Evolutionary conservation across 805 yeast genomes (phyloP), one percentile per base, ranked within the genome.

Genomic region (Diddensiella caesifluorescens): DNA sequence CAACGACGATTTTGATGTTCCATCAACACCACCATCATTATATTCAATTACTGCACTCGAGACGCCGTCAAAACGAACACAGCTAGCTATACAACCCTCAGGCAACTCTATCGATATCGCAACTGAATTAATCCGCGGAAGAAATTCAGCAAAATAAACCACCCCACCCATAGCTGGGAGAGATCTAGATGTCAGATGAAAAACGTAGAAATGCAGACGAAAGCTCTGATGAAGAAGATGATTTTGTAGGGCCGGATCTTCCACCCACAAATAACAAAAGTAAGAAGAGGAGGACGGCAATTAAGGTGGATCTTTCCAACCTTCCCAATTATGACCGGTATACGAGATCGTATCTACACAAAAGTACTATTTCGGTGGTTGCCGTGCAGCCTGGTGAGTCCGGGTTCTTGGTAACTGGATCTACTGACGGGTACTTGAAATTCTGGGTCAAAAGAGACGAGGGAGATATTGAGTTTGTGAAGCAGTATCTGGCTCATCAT

Each of bases 341-440:
- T 32, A 47, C 55, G 4, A 38, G 45, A 23, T 57, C 62, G 5
- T 55, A 39, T 40, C 47, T 49, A 53, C 61, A 58, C 28, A 42
- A 47, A 10, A 52, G 42, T 4, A 20, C 5, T 6, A 35, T 57
- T 5, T 34, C 47, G 4, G 31, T 30, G 5, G 42, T 48, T 6
- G 38, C 39, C 12, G 44, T 33, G 13, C 41, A 39, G 25, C 47
- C 47, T 4, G 21, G 22, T 42, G 54, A 19, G 27, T 46, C 49
- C n/a, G 52, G 48, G 19, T 48, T 61, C 23, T 35, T 64, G 3
- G 54, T 55, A 2, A 57, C 67, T 0, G 54, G 57, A 2, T 60
- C 65, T 4, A 38, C 23, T 13, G 69, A 64, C 37, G 69, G 69
- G 2, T 40, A 45, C n/a, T 41, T 64, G 34, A 64, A 64, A 45